phyloP scores from a whole-genome alignment of 169 alveolate genomes.

The Plasmodium gaboni region DNA sequence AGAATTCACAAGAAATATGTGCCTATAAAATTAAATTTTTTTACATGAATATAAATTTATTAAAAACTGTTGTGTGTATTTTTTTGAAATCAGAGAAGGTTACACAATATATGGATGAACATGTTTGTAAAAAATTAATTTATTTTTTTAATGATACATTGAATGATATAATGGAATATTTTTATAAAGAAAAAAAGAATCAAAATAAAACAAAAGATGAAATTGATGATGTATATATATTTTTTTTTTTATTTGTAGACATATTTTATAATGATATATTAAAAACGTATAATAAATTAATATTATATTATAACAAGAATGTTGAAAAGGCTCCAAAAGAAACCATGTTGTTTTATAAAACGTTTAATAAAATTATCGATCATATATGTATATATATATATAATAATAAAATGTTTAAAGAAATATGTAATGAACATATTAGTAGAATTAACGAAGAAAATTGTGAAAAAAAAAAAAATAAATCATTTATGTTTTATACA shows the following conservation, averaged over 20 bases:
- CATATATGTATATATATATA: conserved; percentile 42
- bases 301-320: conserved; percentile 53
- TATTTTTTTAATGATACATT: conserved; percentile 22
- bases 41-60: conserved; percentile 25
- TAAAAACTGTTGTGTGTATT: conserved; percentile 30
- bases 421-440: conserved; percentile 19
- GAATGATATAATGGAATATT: conserved; percentile 19
- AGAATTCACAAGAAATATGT: background rate
- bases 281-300: background rate
- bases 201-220: too few species aligned
- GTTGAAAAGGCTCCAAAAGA: conserved; percentile 47
- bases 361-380: conserved; percentile 64
- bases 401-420: conserved; percentile 37
- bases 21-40: conserved; percentile 5
- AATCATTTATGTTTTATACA: background rate
- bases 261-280: conserved; percentile 40
- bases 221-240: too few species aligned
- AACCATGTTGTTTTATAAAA: conserved; percentile 57
- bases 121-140: conserved; percentile 1
- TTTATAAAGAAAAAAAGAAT: conserved; percentile 31
- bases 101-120: conserved; percentile 26
- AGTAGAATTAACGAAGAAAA: conserved; percentile 7
- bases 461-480: background rate
- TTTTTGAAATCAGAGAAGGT: conserved; percentile 45
- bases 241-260: conserved; percentile 24